These are phyloP conservation scores for Hypoxylon fragiforme DNA, from an alignment of 495 filamentous ascomycete genomes.

Conservation along the genomic window DNA sequence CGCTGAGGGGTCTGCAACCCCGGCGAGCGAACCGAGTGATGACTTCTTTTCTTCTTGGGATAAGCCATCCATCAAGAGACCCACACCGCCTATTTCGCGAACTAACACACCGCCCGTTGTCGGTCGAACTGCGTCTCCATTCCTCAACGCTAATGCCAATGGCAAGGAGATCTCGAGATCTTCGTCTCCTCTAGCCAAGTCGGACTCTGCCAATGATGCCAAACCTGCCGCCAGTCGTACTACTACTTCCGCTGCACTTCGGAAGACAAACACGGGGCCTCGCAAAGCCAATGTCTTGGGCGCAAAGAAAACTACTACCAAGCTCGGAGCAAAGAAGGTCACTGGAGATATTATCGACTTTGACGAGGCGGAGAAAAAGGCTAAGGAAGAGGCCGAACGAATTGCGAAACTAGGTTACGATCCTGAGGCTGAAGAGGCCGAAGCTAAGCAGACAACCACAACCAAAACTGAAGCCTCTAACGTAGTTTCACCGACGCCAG, in stretches of 20 bases:
- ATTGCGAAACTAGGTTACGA: slow-evolving; percentile 99
- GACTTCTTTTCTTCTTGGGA: slow-evolving; percentile 99
- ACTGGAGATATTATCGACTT: slow-evolving; percentile 82
- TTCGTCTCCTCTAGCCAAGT: slow-evolving; percentile 75
- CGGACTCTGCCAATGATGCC: slow-evolving; percentile 49
- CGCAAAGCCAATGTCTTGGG: slow-evolving; percentile 84
- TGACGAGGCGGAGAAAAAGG: slow-evolving; percentile 94
- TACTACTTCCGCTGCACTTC: slow-evolving; percentile 71
- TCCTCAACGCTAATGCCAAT: slow-evolving; percentile 73
- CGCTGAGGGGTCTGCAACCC: slow-evolving; percentile 68
- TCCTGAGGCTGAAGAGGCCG: slow-evolving; percentile 78
- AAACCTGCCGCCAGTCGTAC: slow-evolving; percentile 66
- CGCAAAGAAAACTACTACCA: slow-evolving; percentile 77
- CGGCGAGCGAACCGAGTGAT: slow-evolving; percentile 76
- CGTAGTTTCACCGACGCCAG: slow-evolving; percentile 72
- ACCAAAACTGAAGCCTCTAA: slow-evolving; percentile 53
- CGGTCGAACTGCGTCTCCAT: slow-evolving; percentile 83
- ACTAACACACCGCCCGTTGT: slow-evolving; percentile 85
- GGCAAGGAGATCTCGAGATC: slow-evolving; percentile 72
- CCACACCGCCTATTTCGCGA: slow-evolving; percentile 89
- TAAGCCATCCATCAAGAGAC: slow-evolving; percentile 95
- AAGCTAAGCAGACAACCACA: slow-evolving; percentile 56
- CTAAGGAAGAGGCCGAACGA: slow-evolving; percentile 94
- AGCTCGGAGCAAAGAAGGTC: slow-evolving; percentile 92
- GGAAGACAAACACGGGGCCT: slow-evolving; percentile 68